These are phyloP conservation scores for Cercospora zeina DNA, from an alignment of 2,329 filamentous ascomycete species.

Conservation along the genomic window DNA sequence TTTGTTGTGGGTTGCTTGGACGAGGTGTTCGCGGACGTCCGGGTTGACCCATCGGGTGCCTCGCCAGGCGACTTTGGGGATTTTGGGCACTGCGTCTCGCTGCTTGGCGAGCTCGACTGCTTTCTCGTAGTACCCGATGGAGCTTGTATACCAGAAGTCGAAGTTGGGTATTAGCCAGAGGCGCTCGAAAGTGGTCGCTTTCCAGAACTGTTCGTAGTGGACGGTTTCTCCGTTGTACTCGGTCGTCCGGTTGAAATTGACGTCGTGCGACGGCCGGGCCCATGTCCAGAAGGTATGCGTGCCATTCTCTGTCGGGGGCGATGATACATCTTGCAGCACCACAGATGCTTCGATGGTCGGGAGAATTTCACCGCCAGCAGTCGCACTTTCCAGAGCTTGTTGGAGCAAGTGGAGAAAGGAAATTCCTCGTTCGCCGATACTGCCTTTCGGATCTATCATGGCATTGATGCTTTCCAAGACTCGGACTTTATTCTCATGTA, in stretches of 20 bases:
- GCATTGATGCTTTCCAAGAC: slow-evolving; percentile 26
- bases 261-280: slow-evolving; percentile 10
- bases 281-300: slow-evolving; percentile 24
- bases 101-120: slow-evolving; percentile 17
- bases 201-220: slow-evolving; percentile 11
- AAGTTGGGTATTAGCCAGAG: slow-evolving; percentile 25
- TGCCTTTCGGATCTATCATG: slow-evolving; percentile 17
- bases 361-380: slow-evolving; percentile 23
- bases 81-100: slow-evolving; percentile 29
- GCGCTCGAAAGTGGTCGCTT: slow-evolving; percentile 10
- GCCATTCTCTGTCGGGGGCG: slow-evolving; percentile 20
- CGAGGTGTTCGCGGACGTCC: slow-evolving; percentile 35
- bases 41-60: slow-evolving; percentile 35
- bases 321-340: slow-evolving; percentile 22
- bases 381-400: slow-evolving; percentile 23
- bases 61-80: slow-evolving; percentile 37
- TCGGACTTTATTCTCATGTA: slow-evolving; percentile 28
- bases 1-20: slow-evolving; percentile 37
- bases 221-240: slow-evolving; percentile 5
- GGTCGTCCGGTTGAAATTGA: slow-evolving; percentile 14
- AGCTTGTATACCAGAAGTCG: slow-evolving; percentile 20
- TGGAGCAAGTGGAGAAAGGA: slow-evolving; percentile 27
- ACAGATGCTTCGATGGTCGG: slow-evolving; percentile 29
- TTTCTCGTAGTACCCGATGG: slow-evolving; percentile 22
- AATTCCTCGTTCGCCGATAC: slow-evolving; percentile 15